Base-by-base conservation (phyloP, 805 yeast genomes). In the Lachancea nothofagi region DNA sequence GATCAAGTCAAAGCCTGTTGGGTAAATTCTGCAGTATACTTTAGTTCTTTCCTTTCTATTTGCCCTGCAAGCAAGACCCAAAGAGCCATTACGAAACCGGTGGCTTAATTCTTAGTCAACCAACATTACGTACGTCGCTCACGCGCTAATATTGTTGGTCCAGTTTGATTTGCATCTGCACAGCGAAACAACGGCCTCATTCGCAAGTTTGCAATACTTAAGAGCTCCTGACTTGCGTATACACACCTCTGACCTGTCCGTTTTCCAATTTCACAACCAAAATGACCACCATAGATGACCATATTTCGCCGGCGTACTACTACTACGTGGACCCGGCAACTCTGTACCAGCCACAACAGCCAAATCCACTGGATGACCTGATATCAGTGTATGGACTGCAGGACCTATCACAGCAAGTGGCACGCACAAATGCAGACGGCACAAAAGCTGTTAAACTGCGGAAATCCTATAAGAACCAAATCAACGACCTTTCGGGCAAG, bases 401-500 rank as follows among this genome's bases (percentile, higher is more conserved):
- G 28, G 72, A 71, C 2, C 65, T 89, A 10, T 84, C 96, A 1
- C 70, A 75, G 40, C 80, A 95, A 3, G 81, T 93, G 30, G 95
- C 96, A 1, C 74, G 98, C 54, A 73, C 81, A 8, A 88, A 85
- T 53, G 80, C 87, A 2, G 94, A 83, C 53, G 96, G 96, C 0
- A 74, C 93, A 0, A 88, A 85, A 50, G 96, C 96, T 40, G 88
- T 88, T 27, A 93, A 93, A 64, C 72, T 93, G 40, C 74, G 98
- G 52, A 93, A 93, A 63, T 87, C 97, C 0, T 93, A 93, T 65
- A 93, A 93, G 61, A 88, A 89, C 48, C 97, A 90, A 58, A 83
- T 93, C 10, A 70, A 74, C 27, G 97, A 89, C 50, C 66, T 93
- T 21, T 84, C 96, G 0, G 97, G 89, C 2, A 81, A 80, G 54